These are phyloP conservation scores for Talaromyces rugulosus DNA, from an alignment of 2,329 filamentous ascomycete species.

Conservation along the genomic window DNA sequence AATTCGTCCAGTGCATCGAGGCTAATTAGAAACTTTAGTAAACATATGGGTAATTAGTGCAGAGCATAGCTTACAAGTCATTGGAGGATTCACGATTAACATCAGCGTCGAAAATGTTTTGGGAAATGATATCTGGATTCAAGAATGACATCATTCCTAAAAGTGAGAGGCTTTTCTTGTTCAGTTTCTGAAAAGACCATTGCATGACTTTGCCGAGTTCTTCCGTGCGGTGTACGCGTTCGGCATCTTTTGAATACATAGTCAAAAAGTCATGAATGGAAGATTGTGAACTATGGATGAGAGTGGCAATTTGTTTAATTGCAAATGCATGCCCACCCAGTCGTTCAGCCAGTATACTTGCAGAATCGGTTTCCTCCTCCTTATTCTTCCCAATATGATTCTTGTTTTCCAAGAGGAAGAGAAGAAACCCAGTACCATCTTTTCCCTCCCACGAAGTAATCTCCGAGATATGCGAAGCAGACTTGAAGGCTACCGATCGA, in stretches of 20 bases:
- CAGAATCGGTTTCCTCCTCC: neutral
- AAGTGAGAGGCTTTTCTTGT: neutral
- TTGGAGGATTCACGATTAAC: neutral
- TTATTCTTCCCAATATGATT: neutral
- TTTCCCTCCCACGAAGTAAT: neutral
- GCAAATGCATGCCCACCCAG: neutral
- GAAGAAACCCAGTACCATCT: neutral
- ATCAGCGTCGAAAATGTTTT: neutral
- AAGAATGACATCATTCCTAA: neutral
- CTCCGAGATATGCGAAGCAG: neutral
- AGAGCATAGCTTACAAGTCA: neutral
- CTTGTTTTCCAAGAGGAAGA: neutral
- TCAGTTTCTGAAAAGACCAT: neutral
- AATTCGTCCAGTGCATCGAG: neutral
- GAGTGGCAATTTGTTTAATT: neutral
- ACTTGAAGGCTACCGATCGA: neutral
- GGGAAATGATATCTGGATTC: neutral
- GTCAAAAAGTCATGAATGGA: neutral
- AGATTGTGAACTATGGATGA: neutral
- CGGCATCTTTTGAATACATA: neutral
- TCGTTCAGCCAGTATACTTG: neutral
- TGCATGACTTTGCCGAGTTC: neutral
- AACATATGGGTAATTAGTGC: neutral
- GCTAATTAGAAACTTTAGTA: neutral
- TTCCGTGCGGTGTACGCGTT: neutral